Conservation (phyloP, 768 basidiomycete species). For the Boletales sp. region DNA sequence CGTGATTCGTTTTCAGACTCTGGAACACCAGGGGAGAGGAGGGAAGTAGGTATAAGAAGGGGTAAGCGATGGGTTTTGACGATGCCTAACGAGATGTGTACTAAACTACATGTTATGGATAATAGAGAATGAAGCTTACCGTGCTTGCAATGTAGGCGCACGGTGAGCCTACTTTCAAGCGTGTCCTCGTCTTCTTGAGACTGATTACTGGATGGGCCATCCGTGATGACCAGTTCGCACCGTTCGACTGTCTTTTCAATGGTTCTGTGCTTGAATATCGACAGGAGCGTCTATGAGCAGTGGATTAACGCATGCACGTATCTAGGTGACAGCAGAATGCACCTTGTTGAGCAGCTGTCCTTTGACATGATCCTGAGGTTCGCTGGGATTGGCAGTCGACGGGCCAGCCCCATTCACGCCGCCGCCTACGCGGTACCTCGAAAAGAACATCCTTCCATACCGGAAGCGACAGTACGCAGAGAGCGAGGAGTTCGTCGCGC, state of each 20-base stretch:
- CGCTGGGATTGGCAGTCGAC: conserved; percentile 17
- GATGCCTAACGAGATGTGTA: conserved; percentile 48
- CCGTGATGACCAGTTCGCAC: conserved; percentile 69
- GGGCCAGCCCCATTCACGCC: conserved; percentile 13
- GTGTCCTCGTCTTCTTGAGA: conserved; percentile 44
- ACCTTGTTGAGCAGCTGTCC: conserved; percentile 76
- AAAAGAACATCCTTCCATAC: conserved; percentile 67
- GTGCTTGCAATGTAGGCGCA: conserved; percentile 80
- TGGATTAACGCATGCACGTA: background rate
- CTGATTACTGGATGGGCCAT: conserved; percentile 40
- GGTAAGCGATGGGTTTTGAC: conserved; percentile 77
- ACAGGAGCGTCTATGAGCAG: conserved; percentile 55
- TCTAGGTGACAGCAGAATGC: conserved; percentile 5
- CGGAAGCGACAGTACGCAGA: conserved; percentile 82
- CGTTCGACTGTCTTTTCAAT: conserved; percentile 75
- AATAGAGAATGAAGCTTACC: conserved; percentile 41
- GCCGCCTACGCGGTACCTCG: conserved; percentile 50
- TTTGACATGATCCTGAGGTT: conserved; percentile 46
- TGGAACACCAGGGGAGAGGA: conserved; percentile 65
- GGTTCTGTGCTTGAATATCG: conserved; percentile 69
- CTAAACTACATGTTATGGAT: conserved; percentile 1
- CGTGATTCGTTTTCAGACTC: conserved; percentile 57
- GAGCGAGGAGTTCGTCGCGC: conserved; percentile 74
- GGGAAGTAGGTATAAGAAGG: conserved; percentile 52
- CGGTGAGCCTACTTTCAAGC: conserved; percentile 66